These are phyloP conservation scores for Colletotrichum lindemuthianum DNA, from an alignment of 2,329 filamentous ascomycete genomes.

Conservation along the genomic window DNA sequence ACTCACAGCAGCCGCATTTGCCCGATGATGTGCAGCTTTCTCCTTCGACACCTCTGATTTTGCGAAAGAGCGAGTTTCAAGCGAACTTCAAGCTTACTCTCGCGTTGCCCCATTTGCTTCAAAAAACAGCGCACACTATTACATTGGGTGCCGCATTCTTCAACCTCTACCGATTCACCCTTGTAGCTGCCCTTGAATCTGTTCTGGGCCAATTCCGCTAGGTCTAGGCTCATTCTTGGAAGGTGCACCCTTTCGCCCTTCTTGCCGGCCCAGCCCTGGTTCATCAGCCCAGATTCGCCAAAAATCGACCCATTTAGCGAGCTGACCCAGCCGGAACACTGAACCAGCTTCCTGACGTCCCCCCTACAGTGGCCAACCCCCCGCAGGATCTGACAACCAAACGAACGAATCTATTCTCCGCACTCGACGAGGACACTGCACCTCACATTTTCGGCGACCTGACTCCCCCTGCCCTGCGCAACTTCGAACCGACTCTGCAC, in stretches of 20 bases:
- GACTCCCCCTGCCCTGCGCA: conserved; percentile 16
- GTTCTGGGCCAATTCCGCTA: neutral
- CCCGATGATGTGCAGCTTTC: conserved; percentile 32
- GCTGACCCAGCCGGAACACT: conserved; percentile 14
- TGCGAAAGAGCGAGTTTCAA: neutral
- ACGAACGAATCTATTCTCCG: conserved; percentile 36
- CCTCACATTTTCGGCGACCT: conserved; percentile 35
- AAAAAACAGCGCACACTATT: too few species aligned
- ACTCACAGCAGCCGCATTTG: conserved; percentile 36
- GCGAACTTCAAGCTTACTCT: neutral
- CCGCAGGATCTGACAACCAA: conserved; percentile 37
- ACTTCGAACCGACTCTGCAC: neutral
- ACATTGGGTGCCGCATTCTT: neutral
- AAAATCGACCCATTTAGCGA: conserved; percentile 40
- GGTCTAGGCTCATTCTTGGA: conserved; percentile 8
- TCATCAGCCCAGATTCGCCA: conserved; percentile 40
- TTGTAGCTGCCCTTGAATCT: neutral
- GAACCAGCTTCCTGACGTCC: conserved; percentile 22
- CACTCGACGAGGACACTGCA: conserved; percentile 32
- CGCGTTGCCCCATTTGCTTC: neutral
- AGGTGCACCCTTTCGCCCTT: conserved; percentile 27
- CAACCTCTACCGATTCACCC: neutral
- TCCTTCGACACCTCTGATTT: conserved; percentile 20
- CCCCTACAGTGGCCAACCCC: conserved; percentile 35
- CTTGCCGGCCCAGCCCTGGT: conserved; percentile 29